Evolutionary conservation across 140 eudicot genomes (phyloP).

Genomic region (Anethum foeniculum): DNA sequence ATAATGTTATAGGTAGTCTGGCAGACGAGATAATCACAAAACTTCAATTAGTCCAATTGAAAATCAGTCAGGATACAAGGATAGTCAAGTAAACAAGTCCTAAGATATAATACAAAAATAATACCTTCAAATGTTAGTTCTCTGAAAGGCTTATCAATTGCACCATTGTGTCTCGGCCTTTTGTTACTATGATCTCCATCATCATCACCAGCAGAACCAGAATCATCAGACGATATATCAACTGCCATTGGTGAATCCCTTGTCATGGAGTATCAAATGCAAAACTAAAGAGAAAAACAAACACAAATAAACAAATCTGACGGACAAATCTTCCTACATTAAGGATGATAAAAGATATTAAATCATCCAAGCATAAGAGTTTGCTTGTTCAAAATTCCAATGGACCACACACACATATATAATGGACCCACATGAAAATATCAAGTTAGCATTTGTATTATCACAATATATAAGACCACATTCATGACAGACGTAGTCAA

Average conservation of each 20-base stretch:
- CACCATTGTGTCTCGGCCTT: background rate
- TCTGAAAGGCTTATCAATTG: background rate
- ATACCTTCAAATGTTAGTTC: background rate
- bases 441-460: too few relatives aligned
- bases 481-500: background rate
- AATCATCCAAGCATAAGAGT: background rate
- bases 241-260: background rate
- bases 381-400: background rate
- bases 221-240: conserved; percentile 2
- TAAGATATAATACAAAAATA: background rate
- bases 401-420: background rate
- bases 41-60: background rate
- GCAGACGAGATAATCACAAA: background rate
- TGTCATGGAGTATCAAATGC: background rate
- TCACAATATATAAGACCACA: background rate
- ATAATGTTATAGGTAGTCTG: background rate
- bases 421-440: too few relatives aligned
- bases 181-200: background rate
- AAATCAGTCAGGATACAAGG: background rate
- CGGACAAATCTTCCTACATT: background rate
- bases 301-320: background rate
- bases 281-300: background rate
- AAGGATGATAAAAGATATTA: background rate
- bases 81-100: background rate
- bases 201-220: background rate